Conservation (phyloP, 23 red algal genomes). For the Gracilaria vermiculophylla region DNA sequence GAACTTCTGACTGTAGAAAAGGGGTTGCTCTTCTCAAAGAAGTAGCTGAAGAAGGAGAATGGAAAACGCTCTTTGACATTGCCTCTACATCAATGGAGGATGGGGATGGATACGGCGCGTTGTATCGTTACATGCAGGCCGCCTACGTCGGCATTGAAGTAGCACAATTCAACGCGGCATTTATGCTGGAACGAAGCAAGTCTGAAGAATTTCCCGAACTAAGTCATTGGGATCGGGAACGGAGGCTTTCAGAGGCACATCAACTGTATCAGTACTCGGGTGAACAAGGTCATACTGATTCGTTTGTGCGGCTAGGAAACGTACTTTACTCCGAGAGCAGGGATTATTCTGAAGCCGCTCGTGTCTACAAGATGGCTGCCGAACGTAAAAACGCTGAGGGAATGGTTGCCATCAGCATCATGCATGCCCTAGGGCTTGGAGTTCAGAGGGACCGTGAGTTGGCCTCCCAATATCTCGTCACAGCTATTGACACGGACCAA, state of each 20-base stretch:
- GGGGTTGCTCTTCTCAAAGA: constrained; percentile 57
- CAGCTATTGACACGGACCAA: not conserved
- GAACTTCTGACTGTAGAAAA: constrained; percentile 39
- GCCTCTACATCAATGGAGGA: constrained; percentile 42
- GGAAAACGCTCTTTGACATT: constrained; percentile 64
- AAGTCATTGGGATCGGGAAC: constrained; percentile 47
- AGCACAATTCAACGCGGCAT: constrained; percentile 84
- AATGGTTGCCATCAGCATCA: constrained; percentile 68
- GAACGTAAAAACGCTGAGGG: constrained; percentile 61
- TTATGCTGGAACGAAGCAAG: constrained; percentile 57
- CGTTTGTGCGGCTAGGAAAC: constrained; percentile 62
- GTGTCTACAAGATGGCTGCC: constrained; percentile 41
- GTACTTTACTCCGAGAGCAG: constrained; percentile 43
- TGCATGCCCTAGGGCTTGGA: constrained; percentile 68
- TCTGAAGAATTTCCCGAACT: constrained; percentile 35
- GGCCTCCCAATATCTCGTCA: constrained; percentile 7
- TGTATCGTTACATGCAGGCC: constrained; percentile 81
- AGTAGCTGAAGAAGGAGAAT: constrained; percentile 82
- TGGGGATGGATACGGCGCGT: constrained; percentile 46
- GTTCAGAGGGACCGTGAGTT: constrained; percentile 33
- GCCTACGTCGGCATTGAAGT: constrained; percentile 91
- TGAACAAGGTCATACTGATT: constrained; percentile 58
- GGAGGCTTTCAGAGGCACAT: constrained; percentile 33
- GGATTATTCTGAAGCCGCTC: constrained; percentile 50
- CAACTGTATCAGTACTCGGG: constrained; percentile 59